Percentiles rank a stretch among this genome's conserved stretches.
Conservation (phyloP, 169 alveolate genomes). For the Ichthyophthirius multifiliis region DNA sequence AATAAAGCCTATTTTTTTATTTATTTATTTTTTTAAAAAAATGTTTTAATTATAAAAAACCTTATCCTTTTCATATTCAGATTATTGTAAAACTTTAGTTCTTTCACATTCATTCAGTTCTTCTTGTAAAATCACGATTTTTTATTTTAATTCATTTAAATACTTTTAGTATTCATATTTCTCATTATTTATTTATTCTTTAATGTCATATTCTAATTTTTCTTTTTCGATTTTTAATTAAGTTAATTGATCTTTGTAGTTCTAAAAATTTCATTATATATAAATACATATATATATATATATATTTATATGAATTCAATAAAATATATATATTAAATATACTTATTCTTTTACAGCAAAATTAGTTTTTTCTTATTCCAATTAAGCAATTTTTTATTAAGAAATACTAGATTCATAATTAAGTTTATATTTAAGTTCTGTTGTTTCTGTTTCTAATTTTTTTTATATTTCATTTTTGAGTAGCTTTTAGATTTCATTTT, state of each 20-base stretch:
- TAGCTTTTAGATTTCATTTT: slow-evolving; percentile 42
- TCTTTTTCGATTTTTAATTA: slow-evolving; percentile 20
- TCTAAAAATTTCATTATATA: background rate
- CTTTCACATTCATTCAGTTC: slow-evolving; percentile 68
- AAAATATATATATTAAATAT: background rate
- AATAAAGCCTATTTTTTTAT: background rate
- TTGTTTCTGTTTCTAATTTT: slow-evolving; percentile 54
- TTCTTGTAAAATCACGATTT: slow-evolving; percentile 56
- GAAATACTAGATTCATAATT: slow-evolving; percentile 51
- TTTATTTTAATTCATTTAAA: slow-evolving; percentile 48
- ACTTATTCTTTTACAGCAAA: slow-evolving; percentile 46
- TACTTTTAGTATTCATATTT: slow-evolving; percentile 44
- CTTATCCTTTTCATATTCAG: slow-evolving; percentile 75
- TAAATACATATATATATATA: too few species aligned
- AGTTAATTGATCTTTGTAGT: slow-evolving; percentile 11
- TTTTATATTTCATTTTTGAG: slow-evolving; percentile 45
- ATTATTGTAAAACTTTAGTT: slow-evolving; percentile 35
- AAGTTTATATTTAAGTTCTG: slow-evolving; percentile 53
- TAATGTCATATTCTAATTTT: slow-evolving; percentile 24
- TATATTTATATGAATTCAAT: background rate
- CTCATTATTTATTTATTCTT: slow-evolving; percentile 39
- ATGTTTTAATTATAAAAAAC: slow-evolving; percentile 40
- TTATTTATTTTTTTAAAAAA: background rate
- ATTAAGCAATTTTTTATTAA: slow-evolving; percentile 45
- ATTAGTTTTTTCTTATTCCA: slow-evolving; percentile 63